Percentiles rank a stretch among this genome's conserved stretches.
phyloP scores from a whole-genome alignment of 192 early-diverging fungal genomes.

The Anaeromyces robustus region DNA sequence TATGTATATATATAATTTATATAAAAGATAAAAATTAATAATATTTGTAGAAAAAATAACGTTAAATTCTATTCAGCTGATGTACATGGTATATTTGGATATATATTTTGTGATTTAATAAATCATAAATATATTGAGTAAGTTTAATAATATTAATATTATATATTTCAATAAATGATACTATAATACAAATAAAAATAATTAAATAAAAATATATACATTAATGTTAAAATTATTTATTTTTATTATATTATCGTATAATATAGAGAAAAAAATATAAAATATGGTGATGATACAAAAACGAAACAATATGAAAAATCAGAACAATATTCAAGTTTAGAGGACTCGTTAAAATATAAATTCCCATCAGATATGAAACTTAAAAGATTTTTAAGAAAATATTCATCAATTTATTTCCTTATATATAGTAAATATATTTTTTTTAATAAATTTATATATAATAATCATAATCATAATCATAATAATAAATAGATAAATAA shows the following conservation, averaged over 20 bases:
- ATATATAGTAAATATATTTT: constrained; percentile 26
- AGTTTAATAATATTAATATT: constrained; percentile 1
- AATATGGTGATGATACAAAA: constrained; percentile 14
- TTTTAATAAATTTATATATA: background rate
- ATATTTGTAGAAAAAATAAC: constrained; percentile 34
- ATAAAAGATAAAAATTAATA: constrained; percentile 30
- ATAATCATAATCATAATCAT: too few species aligned
- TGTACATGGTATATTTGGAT: constrained; percentile 61
- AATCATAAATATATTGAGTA: constrained; percentile 43
- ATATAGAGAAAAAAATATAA: constrained; percentile 8
- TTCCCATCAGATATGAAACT: constrained; percentile 19
- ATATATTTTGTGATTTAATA: constrained; percentile 68
- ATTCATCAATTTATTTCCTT: constrained; percentile 27
- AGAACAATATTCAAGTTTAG: constrained; percentile 19
- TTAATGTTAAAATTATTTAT: too few species aligned
- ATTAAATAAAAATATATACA: too few species aligned
- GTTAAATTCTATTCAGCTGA: constrained; percentile 52
- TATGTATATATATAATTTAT: too few species aligned
- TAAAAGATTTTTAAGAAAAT: constrained; percentile 22
- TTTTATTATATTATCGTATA: background rate
- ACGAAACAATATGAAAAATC: constrained; percentile 9
- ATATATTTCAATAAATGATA: too few species aligned
- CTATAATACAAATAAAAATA: too few species aligned
- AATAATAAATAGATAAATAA: too few species aligned
- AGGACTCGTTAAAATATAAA: constrained; percentile 12